Conservation (phyloP, 2,329 filamentous ascomycete genomes). For the Stagonosporopsis vannaccii region DNA sequence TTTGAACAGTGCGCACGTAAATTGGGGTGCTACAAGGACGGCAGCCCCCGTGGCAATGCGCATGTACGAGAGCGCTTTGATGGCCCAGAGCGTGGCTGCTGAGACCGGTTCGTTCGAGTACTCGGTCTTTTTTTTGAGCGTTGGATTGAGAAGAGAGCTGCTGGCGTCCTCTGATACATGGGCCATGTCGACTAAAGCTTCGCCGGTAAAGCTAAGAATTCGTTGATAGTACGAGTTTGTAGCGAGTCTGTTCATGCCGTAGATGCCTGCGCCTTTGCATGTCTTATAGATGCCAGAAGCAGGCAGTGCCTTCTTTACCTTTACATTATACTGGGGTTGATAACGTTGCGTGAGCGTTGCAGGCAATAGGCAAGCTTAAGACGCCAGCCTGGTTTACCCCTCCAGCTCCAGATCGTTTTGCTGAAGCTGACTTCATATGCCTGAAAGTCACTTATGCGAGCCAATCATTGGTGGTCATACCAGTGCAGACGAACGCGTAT, state of each 20-base stretch:
- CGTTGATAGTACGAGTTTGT: neutral
- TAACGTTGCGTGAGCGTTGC: neutral
- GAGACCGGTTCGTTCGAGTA: conserved; percentile 16
- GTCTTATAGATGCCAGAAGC: neutral
- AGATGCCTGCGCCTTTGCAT: neutral
- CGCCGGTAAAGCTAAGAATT: neutral
- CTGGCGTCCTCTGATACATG: neutral
- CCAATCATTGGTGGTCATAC: conserved; percentile 1
- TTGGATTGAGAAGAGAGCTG: conserved; percentile 25
- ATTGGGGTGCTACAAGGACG: conserved; percentile 30
- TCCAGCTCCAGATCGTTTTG: neutral
- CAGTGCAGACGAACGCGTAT: conserved; percentile 9
- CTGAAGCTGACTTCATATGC: neutral
- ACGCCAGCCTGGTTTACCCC: neutral
- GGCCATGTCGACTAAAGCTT: neutral
- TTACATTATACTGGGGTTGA: neutral
- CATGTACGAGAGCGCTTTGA: conserved; percentile 30
- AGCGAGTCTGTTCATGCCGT: neutral
- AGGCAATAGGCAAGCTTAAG: neutral
- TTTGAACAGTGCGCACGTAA: conserved; percentile 29
- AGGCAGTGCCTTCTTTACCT: neutral
- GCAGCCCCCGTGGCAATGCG: conserved; percentile 31
- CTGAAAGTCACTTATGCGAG: neutral
- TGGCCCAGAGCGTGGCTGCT: conserved; percentile 17
- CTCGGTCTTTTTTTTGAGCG: conserved; percentile 17